A percentile compares a stretch with the other conserved stretches of the same genome.
Conservation (phyloP, 768 basidiomycete species). For the Amanita subjunquillea region DNA sequence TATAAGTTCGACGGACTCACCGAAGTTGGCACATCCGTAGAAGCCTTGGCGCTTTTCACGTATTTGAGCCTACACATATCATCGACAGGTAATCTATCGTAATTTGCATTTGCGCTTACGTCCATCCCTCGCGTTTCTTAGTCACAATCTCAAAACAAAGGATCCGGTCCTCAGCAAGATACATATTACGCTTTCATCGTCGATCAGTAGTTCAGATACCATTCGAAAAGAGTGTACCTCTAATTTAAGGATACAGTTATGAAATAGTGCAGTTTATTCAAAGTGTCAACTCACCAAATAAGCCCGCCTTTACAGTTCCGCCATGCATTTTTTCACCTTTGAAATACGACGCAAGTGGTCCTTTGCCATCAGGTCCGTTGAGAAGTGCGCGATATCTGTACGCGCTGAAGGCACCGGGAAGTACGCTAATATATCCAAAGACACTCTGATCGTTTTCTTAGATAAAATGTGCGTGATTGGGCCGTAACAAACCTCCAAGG, state of each 20-base stretch:
- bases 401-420: constrained; percentile 89
- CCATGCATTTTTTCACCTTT: constrained; percentile 86
- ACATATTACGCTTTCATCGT: constrained; percentile 71
- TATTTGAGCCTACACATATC: constrained; percentile 52
- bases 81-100: not conserved
- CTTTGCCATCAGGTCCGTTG: constrained; percentile 82
- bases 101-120: constrained; percentile 34
- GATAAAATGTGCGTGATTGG: not conserved
- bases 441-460: constrained; percentile 39
- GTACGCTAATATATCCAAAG: constrained; percentile 78
- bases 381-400: constrained; percentile 82
- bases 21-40: constrained; percentile 90
- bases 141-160: constrained; percentile 91
- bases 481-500: constrained; percentile 60
- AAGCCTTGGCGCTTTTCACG: constrained; percentile 88
- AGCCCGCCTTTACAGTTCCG: constrained; percentile 46
- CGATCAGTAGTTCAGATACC: not conserved
- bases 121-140: constrained; percentile 77
- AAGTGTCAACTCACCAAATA: constrained; percentile 40
- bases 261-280: not conserved
- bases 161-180: constrained; percentile 85
- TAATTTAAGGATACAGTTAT: not conserved
- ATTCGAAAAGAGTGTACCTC: constrained; percentile 2
- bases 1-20: constrained; percentile 22
- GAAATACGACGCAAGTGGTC: constrained; percentile 88